These are phyloP conservation scores for Guillardia theta DNA, from an alignment of 78 protist species.

Conservation along the genomic window DNA sequence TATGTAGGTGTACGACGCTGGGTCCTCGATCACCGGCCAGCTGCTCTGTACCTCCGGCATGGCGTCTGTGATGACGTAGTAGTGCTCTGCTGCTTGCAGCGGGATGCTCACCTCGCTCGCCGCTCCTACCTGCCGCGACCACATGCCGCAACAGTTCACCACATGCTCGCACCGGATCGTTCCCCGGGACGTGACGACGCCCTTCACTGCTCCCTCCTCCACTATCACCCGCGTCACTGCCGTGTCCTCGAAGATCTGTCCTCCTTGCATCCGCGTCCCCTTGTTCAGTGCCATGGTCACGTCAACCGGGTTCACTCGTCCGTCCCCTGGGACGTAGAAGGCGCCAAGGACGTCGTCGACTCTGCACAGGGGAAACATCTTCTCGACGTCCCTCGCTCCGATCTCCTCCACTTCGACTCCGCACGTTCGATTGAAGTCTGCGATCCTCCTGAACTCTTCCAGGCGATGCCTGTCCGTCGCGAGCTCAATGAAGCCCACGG, in stretches of 20 bases:
- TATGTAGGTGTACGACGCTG: slow-evolving; percentile 43
- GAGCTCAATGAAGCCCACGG: slow-evolving; percentile 46
- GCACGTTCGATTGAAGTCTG: slow-evolving; percentile 41
- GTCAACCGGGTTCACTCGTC: slow-evolving; percentile 52
- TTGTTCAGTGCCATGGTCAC: slow-evolving; percentile 19
- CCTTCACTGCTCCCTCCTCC: too few species aligned
- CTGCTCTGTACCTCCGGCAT: slow-evolving; percentile 23
- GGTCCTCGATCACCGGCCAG: slow-evolving; percentile 62
- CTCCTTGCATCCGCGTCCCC: background rate
- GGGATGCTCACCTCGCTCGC: slow-evolving; percentile 45
- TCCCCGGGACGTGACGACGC: background rate
- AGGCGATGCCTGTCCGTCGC: background rate
- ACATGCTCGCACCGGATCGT: too few species aligned
- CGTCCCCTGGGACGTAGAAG: slow-evolving; percentile 35
- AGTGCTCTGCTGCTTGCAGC: slow-evolving; percentile 65
- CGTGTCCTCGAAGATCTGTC: too few species aligned
- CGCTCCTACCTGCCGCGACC: background rate
- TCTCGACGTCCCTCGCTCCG: background rate
- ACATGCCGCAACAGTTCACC: background rate
- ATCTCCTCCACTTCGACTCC: slow-evolving; percentile 45
- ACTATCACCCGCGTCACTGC: too few species aligned
- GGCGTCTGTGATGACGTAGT: slow-evolving; percentile 48
- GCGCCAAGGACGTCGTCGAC: slow-evolving; percentile 18
- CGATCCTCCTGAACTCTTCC: slow-evolving; percentile 42
- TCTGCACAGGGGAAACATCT: slow-evolving; percentile 28